Percentiles rank a stretch among this genome's conserved stretches.
These are phyloP conservation scores for Hydnomerulius pinastri DNA, from an alignment of 768 basidiomycete genomes.

Conservation along the genomic window DNA sequence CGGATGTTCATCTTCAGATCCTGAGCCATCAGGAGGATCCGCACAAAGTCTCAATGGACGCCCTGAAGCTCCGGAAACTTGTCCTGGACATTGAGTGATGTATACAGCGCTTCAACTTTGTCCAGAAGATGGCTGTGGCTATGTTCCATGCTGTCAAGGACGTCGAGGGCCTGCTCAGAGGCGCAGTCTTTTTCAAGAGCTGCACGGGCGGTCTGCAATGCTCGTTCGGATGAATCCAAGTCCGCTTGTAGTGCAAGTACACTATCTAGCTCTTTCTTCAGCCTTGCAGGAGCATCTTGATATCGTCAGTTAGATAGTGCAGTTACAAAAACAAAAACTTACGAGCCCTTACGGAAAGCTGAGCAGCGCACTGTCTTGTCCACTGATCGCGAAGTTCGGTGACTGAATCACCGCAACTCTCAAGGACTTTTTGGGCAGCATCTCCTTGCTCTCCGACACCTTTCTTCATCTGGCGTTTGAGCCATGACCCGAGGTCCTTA, in stretches of 20 bases:
- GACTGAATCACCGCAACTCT: neutral
- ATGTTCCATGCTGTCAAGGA: slow-evolving; percentile 19
- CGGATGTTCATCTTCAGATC: slow-evolving; percentile 29
- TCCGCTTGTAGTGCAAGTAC: slow-evolving; percentile 33
- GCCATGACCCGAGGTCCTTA: slow-evolving; percentile 36
- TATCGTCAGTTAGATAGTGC: too few relatives aligned
- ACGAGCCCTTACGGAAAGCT: slow-evolving; percentile 2
- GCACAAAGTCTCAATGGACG: slow-evolving; percentile 30
- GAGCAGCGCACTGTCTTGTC: neutral
- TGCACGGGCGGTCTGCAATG: slow-evolving; percentile 15
- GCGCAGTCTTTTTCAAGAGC: slow-evolving; percentile 5
- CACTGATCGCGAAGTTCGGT: neutral
- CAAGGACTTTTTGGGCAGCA: neutral
- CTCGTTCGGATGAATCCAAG: slow-evolving; percentile 25
- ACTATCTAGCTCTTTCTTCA: slow-evolving; percentile 36
- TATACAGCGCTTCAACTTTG: slow-evolving; percentile 34
- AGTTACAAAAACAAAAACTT: slow-evolving; percentile 15
- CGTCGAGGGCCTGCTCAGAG: slow-evolving; percentile 4
- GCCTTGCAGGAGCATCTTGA: slow-evolving; percentile 30
- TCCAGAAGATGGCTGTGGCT: slow-evolving; percentile 22
- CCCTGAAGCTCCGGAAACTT: slow-evolving; percentile 35
- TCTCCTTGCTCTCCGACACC: slow-evolving; percentile 16
- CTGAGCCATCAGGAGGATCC: too few relatives aligned
- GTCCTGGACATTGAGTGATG: slow-evolving; percentile 34
- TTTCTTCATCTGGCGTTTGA: slow-evolving; percentile 18